These are phyloP conservation scores for Tricholoma terreum DNA, from an alignment of 768 basidiomycete species.

Conservation along the genomic window DNA sequence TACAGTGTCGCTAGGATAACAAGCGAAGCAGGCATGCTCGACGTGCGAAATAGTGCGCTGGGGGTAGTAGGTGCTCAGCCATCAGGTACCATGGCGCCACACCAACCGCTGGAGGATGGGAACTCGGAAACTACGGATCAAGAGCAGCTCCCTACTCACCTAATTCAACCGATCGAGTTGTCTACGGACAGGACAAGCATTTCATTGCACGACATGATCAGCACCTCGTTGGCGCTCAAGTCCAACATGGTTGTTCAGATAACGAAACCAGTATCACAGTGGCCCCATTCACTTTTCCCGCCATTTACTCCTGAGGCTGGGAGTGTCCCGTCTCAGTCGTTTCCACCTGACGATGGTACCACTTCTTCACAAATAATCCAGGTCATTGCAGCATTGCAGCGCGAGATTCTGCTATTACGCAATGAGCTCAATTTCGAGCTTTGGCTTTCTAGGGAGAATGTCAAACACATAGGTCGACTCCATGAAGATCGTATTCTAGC, in stretches of 20 bases:
- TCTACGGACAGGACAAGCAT: conserved; percentile 40
- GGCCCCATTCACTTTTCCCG: conserved; percentile 48
- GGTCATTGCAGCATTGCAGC: conserved; percentile 68
- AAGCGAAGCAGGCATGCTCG: conserved; percentile 68
- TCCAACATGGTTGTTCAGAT: conserved; percentile 66
- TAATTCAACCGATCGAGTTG: conserved; percentile 33
- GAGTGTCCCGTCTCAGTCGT: conserved; percentile 6
- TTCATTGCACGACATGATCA: conserved; percentile 75
- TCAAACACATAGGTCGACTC: conserved; percentile 77
- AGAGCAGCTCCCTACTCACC: conserved; percentile 25
- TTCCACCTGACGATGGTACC: conserved; percentile 8
- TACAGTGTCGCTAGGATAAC: conserved; percentile 60
- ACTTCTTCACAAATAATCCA: conserved; percentile 53
- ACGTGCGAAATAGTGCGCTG: conserved; percentile 54
- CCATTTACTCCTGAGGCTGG: conserved; percentile 26
- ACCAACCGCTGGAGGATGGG: neutral
- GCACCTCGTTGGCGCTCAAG: conserved; percentile 69
- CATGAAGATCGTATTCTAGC: conserved; percentile 72
- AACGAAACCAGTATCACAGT: conserved; percentile 46
- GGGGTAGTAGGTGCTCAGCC: conserved; percentile 38
- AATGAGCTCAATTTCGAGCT: conserved; percentile 85
- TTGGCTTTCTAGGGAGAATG: conserved; percentile 79
- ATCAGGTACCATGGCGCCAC: conserved; percentile 2
- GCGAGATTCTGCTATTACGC: conserved; percentile 69
- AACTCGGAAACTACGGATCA: conserved; percentile 15